Conservation (phyloP, 768 basidiomycete species). For the Paxillus ammoniavirescens region DNA sequence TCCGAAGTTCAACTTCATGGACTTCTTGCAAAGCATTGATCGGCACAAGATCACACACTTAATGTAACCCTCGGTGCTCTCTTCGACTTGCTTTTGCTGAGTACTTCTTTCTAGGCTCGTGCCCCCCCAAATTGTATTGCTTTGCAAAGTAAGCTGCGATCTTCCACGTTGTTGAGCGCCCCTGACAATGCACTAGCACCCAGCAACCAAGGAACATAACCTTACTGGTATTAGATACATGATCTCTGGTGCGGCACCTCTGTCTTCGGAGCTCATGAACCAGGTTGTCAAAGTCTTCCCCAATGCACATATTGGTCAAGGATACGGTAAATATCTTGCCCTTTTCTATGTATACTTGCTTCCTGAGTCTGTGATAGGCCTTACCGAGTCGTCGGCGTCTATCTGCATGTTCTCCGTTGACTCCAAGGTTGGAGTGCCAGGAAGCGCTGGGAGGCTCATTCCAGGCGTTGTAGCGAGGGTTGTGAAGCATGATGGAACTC, state of each 20-base stretch:
- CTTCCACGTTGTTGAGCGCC: neutral
- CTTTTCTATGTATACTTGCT: neutral
- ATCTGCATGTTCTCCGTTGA: constrained; percentile 49
- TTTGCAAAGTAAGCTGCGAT: constrained; percentile 56
- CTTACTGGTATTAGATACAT: constrained; percentile 51
- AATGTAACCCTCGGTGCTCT: constrained; percentile 36
- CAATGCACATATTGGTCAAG: constrained; percentile 63
- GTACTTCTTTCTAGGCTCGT: constrained; percentile 43
- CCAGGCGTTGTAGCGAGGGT: constrained; percentile 57
- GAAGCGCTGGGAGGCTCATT: constrained; percentile 46
- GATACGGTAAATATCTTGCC: constrained; percentile 44
- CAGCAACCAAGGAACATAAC: constrained; percentile 47
- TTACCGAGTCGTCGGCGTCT: constrained; percentile 64
- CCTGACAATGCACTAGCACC: constrained; percentile 39
- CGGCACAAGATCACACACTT: constrained; percentile 57
- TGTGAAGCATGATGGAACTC: constrained; percentile 54
- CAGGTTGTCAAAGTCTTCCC: constrained; percentile 48
- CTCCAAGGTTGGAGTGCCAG: constrained; percentile 48
- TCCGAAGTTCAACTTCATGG: constrained; percentile 59
- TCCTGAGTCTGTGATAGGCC: constrained; percentile 37
- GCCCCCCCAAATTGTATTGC: constrained; percentile 61
- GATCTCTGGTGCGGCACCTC: constrained; percentile 62
- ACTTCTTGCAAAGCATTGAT: constrained; percentile 61
- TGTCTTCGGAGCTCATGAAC: constrained; percentile 54
- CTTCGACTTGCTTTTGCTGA: neutral